Conservation (phyloP, 2,329 filamentous ascomycete genomes). For the Claviceps monticola region DNA sequence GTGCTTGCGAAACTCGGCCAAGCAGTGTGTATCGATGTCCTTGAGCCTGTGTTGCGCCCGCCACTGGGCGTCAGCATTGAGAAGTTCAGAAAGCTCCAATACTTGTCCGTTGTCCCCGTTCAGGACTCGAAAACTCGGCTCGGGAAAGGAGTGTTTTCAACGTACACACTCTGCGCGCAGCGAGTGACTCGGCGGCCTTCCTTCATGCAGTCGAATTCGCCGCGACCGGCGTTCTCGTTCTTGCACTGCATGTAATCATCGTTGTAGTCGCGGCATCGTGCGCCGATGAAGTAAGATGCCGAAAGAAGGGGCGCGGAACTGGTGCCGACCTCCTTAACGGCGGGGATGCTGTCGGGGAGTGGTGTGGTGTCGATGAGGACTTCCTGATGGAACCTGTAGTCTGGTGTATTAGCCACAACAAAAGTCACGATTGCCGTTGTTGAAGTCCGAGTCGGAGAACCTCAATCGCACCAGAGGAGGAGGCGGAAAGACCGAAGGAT, state of each 20-base stretch:
- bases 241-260: constrained; percentile 99
- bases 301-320: constrained; percentile 86
- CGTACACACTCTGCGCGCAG: constrained; percentile 92
- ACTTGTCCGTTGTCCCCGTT: not conserved
- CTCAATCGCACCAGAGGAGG: not conserved
- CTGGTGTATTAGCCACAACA: constrained; percentile 14
- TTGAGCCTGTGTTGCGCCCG: constrained; percentile 48
- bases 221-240: constrained; percentile 77
- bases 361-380: constrained; percentile 92
- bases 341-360: constrained; percentile 80
- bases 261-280: constrained; percentile 87
- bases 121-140: not conserved
- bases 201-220: constrained; percentile 89
- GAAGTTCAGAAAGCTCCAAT: not conserved
- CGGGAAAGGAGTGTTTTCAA: constrained; percentile 14
- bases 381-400: constrained; percentile 77
- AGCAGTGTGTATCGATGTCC: constrained; percentile 90
- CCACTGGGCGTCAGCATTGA: constrained; percentile 3
- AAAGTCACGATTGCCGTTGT: not conserved
- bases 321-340: constrained; percentile 84
- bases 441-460: too few species aligned
- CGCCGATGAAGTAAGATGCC: constrained; percentile 92
- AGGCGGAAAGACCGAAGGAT: too few species aligned
- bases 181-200: constrained; percentile 93
- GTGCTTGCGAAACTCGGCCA: constrained; percentile 81